Evolutionary conservation across 176 grass and related monocot genomes (phyloP).

Genomic region (Aegilops sharonensis): DNA sequence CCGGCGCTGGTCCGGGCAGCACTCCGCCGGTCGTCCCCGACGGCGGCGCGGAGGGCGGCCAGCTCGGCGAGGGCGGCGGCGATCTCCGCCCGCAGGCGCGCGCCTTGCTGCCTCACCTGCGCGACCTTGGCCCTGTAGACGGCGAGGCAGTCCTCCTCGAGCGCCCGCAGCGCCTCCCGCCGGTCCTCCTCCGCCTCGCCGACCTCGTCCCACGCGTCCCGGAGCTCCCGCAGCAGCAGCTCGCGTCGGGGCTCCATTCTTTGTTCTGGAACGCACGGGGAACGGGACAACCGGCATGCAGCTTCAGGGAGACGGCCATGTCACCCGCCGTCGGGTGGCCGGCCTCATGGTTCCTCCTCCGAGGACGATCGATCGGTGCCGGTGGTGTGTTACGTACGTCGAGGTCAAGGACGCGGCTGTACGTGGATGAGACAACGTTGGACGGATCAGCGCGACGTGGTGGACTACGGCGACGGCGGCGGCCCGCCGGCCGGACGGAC

Average conservation of each 20-base stretch:
- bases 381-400: background rate
- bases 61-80: constrained; percentile 60
- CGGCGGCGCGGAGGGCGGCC: constrained; percentile 56
- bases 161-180: constrained; percentile 42
- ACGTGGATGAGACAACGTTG: background rate
- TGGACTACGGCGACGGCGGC: background rate
- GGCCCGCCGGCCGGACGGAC: background rate
- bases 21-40: constrained; percentile 35
- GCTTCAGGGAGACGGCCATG: constrained; percentile 36
- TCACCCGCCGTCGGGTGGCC: background rate
- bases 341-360: background rate
- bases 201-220: constrained; percentile 79
- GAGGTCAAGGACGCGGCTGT: background rate
- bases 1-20: constrained; percentile 10
- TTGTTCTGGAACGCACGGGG: constrained; percentile 17
- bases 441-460: background rate
- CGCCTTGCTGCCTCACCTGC: constrained; percentile 51
- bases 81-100: constrained; percentile 52
- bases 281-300: constrained; percentile 26
- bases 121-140: constrained; percentile 62
- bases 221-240: constrained; percentile 45
- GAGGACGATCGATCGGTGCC: background rate
- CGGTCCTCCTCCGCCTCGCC: constrained; percentile 62
- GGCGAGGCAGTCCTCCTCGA: constrained; percentile 79
- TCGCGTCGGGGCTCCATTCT: constrained; percentile 30